Evolutionary conservation across 805 yeast genomes (phyloP), one percentile per base, ranked within the genome.

Genomic region (Myxozyma lipomycoides): DNA sequence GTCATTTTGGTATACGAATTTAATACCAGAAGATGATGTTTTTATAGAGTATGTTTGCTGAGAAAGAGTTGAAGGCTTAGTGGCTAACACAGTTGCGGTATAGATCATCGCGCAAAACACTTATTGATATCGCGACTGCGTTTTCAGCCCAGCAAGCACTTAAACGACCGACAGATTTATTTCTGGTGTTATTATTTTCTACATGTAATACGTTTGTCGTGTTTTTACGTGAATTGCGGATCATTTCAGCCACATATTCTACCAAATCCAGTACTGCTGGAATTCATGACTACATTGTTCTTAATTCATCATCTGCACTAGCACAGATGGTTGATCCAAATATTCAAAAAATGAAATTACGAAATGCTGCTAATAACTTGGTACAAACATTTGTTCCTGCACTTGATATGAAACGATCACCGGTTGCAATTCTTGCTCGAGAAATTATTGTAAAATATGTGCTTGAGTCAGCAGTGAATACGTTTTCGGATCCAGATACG

Each of bases 111-210:
- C 49, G 50, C 15, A 45, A 51, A 30, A 46, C 55, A 7, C 36
- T 58, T n/a, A 40, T 49, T 26, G 60, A 67, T 86, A 86, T 56
- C 12, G 48, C 59, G 18, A 44, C 45, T 19, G 46, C 55, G 10
- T 46, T 58, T 17, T 28, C 59, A 1, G 45, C 42, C 18, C 62
- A 55, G 23, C 50, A 51, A 21, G 28, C 55, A 12, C 34, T 45
- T n/a, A 47, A 49, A 24, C 58, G 61, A 3, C 52, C 58, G 1
- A 55, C 55, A 7, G 61, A 58, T 24, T 36, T 52, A 12, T 47
- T 59, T 26, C 49, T 58, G 24, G 52, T 49, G 36, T 47, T 55
- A 7, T n/a, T 49, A 2, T 54, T 54, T 46, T 58, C 62, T 7
- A 45, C 56, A 2, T 51, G 57, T 32, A 55, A 61, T 41, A 59